A percentile compares a stretch with the other conserved stretches of the same genome.
Evolutionary conservation across 129 eudicot species (phyloP).

Genomic region (Flaveria ramosissima): DNA sequence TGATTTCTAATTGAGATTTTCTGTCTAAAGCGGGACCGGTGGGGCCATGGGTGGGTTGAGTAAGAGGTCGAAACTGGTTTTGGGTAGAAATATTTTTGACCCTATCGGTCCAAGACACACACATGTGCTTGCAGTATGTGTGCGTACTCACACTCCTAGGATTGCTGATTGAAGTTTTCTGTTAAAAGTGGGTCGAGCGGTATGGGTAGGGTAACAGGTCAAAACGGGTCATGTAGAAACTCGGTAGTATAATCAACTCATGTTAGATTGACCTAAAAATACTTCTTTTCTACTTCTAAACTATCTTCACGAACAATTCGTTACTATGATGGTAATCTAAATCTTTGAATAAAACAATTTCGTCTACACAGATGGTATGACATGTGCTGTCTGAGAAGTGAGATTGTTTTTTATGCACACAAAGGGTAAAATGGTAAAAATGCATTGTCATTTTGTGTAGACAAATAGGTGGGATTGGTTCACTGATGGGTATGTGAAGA

Average conservation of each 20-base stretch:
- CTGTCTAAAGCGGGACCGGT: no score
- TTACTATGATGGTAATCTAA: background rate
- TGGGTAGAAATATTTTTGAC: background rate
- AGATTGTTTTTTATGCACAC: background rate
- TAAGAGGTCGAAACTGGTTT: no score
- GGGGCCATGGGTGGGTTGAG: no score
- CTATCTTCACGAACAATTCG: background rate
- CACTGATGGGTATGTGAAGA: background rate
- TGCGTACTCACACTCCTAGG: background rate
- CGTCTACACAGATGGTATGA: background rate
- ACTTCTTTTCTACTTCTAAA: background rate
- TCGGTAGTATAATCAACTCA: background rate
- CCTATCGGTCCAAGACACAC: background rate
- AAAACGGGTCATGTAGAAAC: background rate
- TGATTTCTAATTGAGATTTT: no score
- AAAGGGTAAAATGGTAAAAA: background rate
- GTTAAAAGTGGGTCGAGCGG: background rate
- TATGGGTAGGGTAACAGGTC: background rate
- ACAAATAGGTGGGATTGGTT: background rate
- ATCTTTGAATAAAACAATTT: no score
- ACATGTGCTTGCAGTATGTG: slow-evolving; percentile 5
- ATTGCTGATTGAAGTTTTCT: background rate
- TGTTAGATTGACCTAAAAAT: background rate
- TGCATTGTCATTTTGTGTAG: background rate
- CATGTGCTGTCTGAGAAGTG: background rate